These are phyloP conservation scores for Dactylonectria estremocensis DNA, from an alignment of 2,329 filamentous ascomycete genomes.

Conservation along the genomic window DNA sequence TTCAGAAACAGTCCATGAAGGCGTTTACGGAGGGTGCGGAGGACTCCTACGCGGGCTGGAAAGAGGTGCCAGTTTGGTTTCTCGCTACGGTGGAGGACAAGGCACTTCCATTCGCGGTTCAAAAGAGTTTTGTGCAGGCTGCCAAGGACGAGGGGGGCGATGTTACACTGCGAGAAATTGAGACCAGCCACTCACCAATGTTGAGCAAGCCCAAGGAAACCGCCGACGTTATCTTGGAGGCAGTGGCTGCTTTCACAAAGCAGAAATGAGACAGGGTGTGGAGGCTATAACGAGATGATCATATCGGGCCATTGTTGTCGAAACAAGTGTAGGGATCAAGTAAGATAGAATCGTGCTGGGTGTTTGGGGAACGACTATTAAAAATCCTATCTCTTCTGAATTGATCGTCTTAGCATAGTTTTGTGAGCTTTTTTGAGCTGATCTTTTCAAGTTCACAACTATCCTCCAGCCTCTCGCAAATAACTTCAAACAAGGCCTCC, in stretches of 20 bases:
- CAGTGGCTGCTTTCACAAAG: constrained; percentile 35
- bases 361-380: too few relatives aligned
- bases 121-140: constrained; percentile 56
- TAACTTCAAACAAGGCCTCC: too few relatives aligned
- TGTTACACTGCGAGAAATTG: constrained; percentile 58
- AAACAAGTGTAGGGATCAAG: too few relatives aligned
- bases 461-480: too few relatives aligned
- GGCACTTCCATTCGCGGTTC: constrained; percentile 56
- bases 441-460: too few relatives aligned
- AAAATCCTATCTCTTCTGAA: too few relatives aligned
- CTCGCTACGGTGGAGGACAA: constrained; percentile 60
- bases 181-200: constrained; percentile 65
- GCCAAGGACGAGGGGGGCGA: constrained; percentile 56
- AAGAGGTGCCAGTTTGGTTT: constrained; percentile 64
- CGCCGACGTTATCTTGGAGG: constrained; percentile 53
- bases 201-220: constrained; percentile 61
- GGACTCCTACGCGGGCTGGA: constrained; percentile 62
- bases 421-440: too few relatives aligned
- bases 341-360: too few relatives aligned
- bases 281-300: too few relatives aligned
- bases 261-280: background rate
- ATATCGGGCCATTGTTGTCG: too few relatives aligned
- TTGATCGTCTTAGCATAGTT: too few relatives aligned
- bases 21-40: constrained; percentile 63
- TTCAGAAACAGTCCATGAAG: constrained; percentile 59